Conservation (phyloP, 331 rosid genomes). For the Acacia pycnantha region DNA sequence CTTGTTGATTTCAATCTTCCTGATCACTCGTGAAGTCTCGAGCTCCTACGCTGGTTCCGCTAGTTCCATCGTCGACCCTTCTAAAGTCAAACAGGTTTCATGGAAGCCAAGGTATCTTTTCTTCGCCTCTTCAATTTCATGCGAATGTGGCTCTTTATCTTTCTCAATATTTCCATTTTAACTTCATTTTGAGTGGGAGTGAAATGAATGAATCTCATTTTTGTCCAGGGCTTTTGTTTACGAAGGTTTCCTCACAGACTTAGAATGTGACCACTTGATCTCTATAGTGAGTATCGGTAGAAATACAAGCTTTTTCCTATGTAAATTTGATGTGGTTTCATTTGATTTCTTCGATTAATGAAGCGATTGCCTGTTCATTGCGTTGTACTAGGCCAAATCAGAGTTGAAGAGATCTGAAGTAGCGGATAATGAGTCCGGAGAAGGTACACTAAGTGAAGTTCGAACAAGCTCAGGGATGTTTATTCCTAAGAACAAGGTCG, state of each 20-base stretch:
- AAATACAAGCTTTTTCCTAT: neutral
- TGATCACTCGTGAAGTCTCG: constrained; percentile 32
- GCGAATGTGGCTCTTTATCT: neutral
- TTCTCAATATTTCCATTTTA: neutral
- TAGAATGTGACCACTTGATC: constrained; percentile 92
- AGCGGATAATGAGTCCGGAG: constrained; percentile 75
- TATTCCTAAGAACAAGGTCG: constrained; percentile 78
- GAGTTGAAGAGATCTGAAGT: constrained; percentile 95
- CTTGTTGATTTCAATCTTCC: constrained; percentile 38
- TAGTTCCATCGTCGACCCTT: constrained; percentile 69
- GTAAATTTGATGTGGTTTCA: neutral
- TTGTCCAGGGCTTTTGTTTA: constrained; percentile 85
- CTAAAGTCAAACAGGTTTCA: constrained; percentile 82
- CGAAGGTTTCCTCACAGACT: constrained; percentile 81
- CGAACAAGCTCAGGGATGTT: constrained; percentile 96
- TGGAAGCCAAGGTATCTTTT: constrained; percentile 77
- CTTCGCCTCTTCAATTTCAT: neutral
- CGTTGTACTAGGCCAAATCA: constrained; percentile 69
- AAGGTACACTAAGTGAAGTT: constrained; percentile 68
- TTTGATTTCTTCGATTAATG: neutral
- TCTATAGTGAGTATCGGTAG: constrained; percentile 53
- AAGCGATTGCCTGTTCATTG: neutral
- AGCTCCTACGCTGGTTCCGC: constrained; percentile 74
- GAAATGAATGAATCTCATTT: neutral
- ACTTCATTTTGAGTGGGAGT: neutral